phyloP scores from a whole-genome alignment of 2,329 filamentous ascomycete species.

The Penicillium polonicum region DNA sequence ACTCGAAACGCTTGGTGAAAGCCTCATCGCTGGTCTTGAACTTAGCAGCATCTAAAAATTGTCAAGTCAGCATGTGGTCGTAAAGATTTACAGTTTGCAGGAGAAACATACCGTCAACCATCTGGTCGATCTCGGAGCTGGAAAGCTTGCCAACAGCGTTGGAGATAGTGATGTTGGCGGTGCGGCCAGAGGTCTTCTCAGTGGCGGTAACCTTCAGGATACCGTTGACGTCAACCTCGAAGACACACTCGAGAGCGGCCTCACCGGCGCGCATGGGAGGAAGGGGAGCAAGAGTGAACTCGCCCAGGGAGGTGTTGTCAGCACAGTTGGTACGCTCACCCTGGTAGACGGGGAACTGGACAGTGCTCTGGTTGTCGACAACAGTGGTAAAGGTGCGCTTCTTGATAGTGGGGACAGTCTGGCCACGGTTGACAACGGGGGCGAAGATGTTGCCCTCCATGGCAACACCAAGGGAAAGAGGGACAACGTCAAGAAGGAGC shows the following conservation, averaged over 20 bases:
- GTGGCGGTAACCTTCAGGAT: conserved; percentile 99
- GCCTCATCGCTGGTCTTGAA: conserved; percentile 98
- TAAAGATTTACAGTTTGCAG: not conserved
- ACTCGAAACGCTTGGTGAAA: conserved; percentile 99
- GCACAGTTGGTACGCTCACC: conserved; percentile 98
- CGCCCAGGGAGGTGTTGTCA: conserved; percentile 95
- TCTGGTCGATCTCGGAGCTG: conserved; percentile 90
- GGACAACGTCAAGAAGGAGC: conserved; percentile 91
- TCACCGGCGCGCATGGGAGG: conserved; percentile 89
- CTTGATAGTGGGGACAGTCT: conserved; percentile 76
- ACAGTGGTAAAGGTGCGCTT: conserved; percentile 85
- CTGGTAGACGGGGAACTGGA: conserved; percentile 91
- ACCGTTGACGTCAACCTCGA: conserved; percentile 99
- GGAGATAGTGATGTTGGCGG: conserved; percentile 98
- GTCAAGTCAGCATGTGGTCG: conserved; percentile 11
- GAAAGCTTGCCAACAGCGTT: conserved; percentile 99
- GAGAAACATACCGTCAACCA: conserved; percentile 71
- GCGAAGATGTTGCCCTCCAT: conserved; percentile 99
- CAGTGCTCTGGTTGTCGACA: conserved; percentile 67
- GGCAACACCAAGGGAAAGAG: conserved; percentile 94
- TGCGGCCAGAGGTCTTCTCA: conserved; percentile 97
- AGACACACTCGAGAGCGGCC: conserved; percentile 94
- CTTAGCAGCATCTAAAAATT: conserved; percentile 74
- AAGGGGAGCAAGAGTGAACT: conserved; percentile 91
- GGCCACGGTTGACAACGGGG: conserved; percentile 78